Conservation (phyloP, 2,329 filamentous ascomycete species). For the Thelonectria blattea region DNA sequence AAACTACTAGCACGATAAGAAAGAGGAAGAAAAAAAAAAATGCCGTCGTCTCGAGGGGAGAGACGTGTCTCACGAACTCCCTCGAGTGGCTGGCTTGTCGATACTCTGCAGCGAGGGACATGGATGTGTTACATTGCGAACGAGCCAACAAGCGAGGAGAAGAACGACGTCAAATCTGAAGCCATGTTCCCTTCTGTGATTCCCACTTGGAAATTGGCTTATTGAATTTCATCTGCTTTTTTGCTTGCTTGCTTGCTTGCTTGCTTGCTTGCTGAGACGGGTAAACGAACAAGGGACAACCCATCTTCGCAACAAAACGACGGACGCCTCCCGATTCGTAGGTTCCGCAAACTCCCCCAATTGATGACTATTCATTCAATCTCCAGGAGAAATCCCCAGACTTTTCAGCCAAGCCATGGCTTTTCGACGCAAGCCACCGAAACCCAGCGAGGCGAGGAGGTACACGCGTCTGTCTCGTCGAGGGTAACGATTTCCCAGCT, state of each 20-base stretch:
- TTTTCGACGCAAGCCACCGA: background rate
- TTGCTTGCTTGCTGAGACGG: background rate
- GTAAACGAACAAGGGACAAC: background rate
- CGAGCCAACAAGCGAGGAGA: constrained; percentile 22
- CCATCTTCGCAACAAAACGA: no score
- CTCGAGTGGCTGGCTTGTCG: background rate
- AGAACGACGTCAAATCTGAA: constrained; percentile 3
- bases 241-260: background rate
- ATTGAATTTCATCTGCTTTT: background rate
- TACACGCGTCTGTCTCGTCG: background rate
- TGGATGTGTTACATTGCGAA: constrained; percentile 20
- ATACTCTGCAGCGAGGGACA: background rate
- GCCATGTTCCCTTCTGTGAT: constrained; percentile 1
- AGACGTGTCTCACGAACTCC: background rate
- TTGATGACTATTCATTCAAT: constrained; percentile 5
- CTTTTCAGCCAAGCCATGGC: constrained; percentile 13
- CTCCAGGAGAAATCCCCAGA: background rate
- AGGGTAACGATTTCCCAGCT: background rate
- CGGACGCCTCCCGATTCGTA: constrained; percentile 21
- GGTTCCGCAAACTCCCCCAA: constrained; percentile 7
- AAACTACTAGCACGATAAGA: background rate
- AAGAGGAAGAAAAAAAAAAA: background rate
- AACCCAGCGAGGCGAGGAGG: background rate
- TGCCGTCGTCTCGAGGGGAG: background rate
- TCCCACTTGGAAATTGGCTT: background rate